These are phyloP conservation scores for Hanseniaspora uvarum DNA, from an alignment of 1,139 yeast species.

Conservation along the genomic window DNA sequence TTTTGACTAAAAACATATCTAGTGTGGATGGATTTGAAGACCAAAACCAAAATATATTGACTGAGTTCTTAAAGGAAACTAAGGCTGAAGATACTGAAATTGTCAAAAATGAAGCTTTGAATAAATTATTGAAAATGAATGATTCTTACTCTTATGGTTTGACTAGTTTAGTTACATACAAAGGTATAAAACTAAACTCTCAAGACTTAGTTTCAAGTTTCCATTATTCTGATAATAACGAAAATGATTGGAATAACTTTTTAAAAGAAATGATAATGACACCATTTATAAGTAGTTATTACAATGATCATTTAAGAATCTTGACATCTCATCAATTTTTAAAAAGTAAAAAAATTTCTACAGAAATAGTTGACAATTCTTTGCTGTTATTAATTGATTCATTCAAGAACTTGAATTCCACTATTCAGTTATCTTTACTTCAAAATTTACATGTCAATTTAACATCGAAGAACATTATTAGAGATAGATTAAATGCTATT, in stretches of 20 bases:
- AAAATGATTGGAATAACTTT: background rate
- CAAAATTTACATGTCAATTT: slow-evolving; percentile 63
- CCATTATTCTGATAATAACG: background rate
- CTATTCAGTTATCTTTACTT: slow-evolving; percentile 74
- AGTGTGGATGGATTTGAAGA: slow-evolving; percentile 31
- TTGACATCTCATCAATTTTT: background rate
- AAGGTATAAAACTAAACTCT: background rate
- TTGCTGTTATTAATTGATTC: slow-evolving; percentile 64
- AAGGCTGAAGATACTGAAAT: slow-evolving; percentile 19
- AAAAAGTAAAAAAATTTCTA: slow-evolving; percentile 7
- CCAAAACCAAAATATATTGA: slow-evolving; percentile 24
- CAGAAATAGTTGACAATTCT: slow-evolving; percentile 48
- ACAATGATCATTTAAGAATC: slow-evolving; percentile 14
- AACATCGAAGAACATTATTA: slow-evolving; percentile 31
- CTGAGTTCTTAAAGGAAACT: slow-evolving; percentile 22
- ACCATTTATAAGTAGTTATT: slow-evolving; percentile 2
- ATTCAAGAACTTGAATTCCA: slow-evolving; percentile 64
- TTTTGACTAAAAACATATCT: slow-evolving; percentile 38
- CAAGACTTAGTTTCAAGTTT: background rate
- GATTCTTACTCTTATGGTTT: slow-evolving; percentile 39
- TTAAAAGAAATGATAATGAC: background rate
- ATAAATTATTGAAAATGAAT: slow-evolving; percentile 25
- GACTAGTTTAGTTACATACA: slow-evolving; percentile 29
- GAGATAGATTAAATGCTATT: slow-evolving; percentile 42
- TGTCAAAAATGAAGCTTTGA: slow-evolving; percentile 21